A percentile compares a stretch with the other conserved stretches of the same genome.
These are phyloP conservation scores for Magnusiomyces clavatus DNA, from an alignment of 1,139 yeast species.

Conservation along the genomic window DNA sequence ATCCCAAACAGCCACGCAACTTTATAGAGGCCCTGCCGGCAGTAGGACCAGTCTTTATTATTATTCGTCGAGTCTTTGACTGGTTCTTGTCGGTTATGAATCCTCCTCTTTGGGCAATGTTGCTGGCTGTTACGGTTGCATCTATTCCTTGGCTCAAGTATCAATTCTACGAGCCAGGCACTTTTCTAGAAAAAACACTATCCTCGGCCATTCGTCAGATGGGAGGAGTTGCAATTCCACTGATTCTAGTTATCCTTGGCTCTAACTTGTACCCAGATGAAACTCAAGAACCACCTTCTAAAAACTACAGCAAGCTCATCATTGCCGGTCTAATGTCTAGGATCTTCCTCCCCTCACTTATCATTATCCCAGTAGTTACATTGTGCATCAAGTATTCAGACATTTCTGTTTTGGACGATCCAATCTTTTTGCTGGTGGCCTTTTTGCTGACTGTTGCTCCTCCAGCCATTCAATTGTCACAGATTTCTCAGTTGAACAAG, in stretches of 20 bases:
- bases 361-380: slow-evolving; percentile 63
- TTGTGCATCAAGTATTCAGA: slow-evolving; percentile 55
- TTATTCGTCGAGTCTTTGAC: slow-evolving; percentile 4
- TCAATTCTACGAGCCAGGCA: slow-evolving; percentile 51
- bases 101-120: slow-evolving; percentile 93
- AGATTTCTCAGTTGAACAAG: slow-evolving; percentile 70
- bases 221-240: slow-evolving; percentile 85
- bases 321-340: slow-evolving; percentile 63
- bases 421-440: slow-evolving; percentile 69
- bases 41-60: neutral
- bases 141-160: slow-evolving; percentile 62
- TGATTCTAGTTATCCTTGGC: slow-evolving; percentile 55
- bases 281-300: slow-evolving; percentile 38
- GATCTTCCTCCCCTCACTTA: slow-evolving; percentile 66
- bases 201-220: slow-evolving; percentile 70
- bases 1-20: neutral
- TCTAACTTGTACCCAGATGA: slow-evolving; percentile 40
- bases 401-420: slow-evolving; percentile 72
- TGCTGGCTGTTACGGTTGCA: slow-evolving; percentile 75
- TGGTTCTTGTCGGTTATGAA: slow-evolving; percentile 57
- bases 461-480: slow-evolving; percentile 79
- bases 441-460: slow-evolving; percentile 72
- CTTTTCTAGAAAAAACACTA: slow-evolving; percentile 70
- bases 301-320: slow-evolving; percentile 51
- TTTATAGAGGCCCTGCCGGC: neutral